Conservation (phyloP, 805 yeast species). For the Teunomyces cretensis region DNA sequence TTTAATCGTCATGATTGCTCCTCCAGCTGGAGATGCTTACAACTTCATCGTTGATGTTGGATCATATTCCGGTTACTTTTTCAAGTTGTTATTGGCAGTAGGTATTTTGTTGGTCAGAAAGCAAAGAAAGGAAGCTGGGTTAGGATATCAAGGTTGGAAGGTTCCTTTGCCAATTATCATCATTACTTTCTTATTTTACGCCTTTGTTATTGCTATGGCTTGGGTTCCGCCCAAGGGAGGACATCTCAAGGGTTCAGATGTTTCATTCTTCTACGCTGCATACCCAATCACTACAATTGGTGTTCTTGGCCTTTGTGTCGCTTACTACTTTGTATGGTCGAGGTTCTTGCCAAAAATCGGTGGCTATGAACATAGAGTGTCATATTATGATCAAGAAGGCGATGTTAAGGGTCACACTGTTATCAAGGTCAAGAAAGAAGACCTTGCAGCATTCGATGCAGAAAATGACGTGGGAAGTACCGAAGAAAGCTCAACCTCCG, state of each 20-base stretch:
- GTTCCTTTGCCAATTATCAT: constrained; percentile 33
- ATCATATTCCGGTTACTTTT: constrained; percentile 28
- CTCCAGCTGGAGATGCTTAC: constrained; percentile 37
- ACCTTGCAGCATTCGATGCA: constrained; percentile 33
- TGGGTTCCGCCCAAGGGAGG: constrained; percentile 43
- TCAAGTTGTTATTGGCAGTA: constrained; percentile 24
- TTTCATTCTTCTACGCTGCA: constrained; percentile 42
- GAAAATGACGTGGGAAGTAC: constrained; percentile 19
- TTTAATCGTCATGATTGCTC: constrained; percentile 27
- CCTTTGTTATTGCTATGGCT: constrained; percentile 41
- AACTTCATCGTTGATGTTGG: constrained; percentile 32
- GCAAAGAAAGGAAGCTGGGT: constrained; percentile 28
- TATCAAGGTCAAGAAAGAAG: constrained; percentile 29
- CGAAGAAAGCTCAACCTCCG: background rate
- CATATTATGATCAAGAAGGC: constrained; percentile 28
- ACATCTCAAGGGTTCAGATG: constrained; percentile 40
- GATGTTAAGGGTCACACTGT: constrained; percentile 43
- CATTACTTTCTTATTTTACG: constrained; percentile 30
- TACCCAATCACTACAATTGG: constrained; percentile 42
- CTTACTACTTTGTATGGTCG: constrained; percentile 38
- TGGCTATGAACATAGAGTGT: constrained; percentile 30
- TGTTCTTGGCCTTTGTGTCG: constrained; percentile 27
- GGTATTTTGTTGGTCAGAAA: constrained; percentile 28
- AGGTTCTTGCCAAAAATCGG: constrained; percentile 32
- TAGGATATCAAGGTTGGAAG: constrained; percentile 32